A percentile compares a stretch with the other conserved stretches of the same genome.
Evolutionary conservation across 2,329 filamentous ascomycete species (phyloP).

Genomic region (Beauveria rudraprayagi): DNA sequence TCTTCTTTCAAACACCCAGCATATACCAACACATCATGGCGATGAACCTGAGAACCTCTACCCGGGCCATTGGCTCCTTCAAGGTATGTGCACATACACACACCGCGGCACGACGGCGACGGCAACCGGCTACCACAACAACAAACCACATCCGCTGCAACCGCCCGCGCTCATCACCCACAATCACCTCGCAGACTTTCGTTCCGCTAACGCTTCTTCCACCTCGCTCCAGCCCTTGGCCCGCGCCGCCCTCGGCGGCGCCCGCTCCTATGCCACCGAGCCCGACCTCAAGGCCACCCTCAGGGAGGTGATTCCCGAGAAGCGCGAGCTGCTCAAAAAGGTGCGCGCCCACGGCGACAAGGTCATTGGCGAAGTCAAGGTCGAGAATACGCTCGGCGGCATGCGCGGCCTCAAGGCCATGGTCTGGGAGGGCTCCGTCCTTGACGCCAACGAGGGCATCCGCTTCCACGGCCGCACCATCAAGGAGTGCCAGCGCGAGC

Average conservation of each 20-base stretch:
- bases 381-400: conserved; percentile 88
- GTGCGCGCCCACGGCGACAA: conserved; percentile 81
- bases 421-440: conserved; percentile 97
- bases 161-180: not conserved
- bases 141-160: not conserved
- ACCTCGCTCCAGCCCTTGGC: conserved; percentile 20
- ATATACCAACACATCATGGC: conserved; percentile 42
- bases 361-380: conserved; percentile 83
- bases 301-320: conserved; percentile 76
- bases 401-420: conserved; percentile 98
- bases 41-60: conserved; percentile 53
- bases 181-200: not conserved
- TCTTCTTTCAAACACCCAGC: not conserved
- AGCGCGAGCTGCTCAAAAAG: conserved; percentile 87
- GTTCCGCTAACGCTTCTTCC: not conserved
- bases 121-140: not conserved
- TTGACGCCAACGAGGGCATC: conserved; percentile 95
- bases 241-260: conserved; percentile 23
- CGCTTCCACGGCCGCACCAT: conserved; percentile 97
- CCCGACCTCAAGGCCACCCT: conserved; percentile 85
- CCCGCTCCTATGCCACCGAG: conserved; percentile 66
- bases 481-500: conserved; percentile 90
- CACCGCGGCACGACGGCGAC: not conserved
- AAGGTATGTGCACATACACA: conserved; percentile 41
- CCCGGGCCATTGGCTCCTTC: conserved; percentile 54